Evolutionary conservation across 306 rosid genomes (phyloP), one percentile per base, ranked within the genome.

Genomic region (Trichosanthes truncata): DNA sequence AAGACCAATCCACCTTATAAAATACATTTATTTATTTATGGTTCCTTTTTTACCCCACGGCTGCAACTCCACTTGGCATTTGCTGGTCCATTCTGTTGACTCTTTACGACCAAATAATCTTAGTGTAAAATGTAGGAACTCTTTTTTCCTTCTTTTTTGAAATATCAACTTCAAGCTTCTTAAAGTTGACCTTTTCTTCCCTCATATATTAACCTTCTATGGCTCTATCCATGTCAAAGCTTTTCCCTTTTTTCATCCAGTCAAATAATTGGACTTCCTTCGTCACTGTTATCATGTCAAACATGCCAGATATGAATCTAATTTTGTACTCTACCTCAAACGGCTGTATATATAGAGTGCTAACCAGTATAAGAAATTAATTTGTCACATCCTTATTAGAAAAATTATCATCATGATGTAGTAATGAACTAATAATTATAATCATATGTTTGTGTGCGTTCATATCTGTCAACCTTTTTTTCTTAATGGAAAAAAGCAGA

Each of bases 41-140:
- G 0, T 15, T 48, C 13, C 15, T 40, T 18, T 66, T 67, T 67
- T 31, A 63, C 23, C 41, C n/a, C 69, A 45, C 17, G 55, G 60
- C 80, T 57, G 49, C 66, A 35, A 76, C 51, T 76, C 87, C 82
- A 88, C 81, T 80, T 86, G 84, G 75, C 89, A 82, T 9, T 71
- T 71, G 17, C 31, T 23, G n/a, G 51, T 43, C 53, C 49, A 71
- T 18, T 71, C 23, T 21, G 11, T 23, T 71, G 36, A 71, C 76
- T 71, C 76, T 43, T 71, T 45, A 48, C 3, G 82, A 46, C 77
- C 82, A 51, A 55, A n/a, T 15, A 35, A 35, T n/a, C 31, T n/a
- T 29, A 4, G 60, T 66, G 3, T 40, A 9, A 21, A 61, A 43
- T 7, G 13, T 7, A 56, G 9, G 26, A n/a, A 55, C 61, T 56